phyloP scores from a whole-genome alignment of 2,329 filamentous ascomycete species.

The Penicillium decumbens region DNA sequence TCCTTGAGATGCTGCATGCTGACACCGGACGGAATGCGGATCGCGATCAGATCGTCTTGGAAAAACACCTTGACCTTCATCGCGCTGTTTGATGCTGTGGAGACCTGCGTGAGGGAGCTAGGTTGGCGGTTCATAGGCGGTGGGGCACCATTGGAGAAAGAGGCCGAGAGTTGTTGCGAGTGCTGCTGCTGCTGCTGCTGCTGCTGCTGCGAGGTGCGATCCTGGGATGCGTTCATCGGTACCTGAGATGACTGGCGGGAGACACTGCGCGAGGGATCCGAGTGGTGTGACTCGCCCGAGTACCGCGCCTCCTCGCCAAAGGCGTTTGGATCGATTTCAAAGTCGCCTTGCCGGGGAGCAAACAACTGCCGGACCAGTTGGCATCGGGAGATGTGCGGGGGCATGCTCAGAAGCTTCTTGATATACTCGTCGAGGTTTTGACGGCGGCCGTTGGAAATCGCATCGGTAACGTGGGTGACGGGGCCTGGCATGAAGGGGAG shows the following conservation, averaged over 20 bases:
- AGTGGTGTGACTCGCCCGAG: conserved; percentile 65
- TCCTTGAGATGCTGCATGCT: conserved; percentile 71
- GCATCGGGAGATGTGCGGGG: conserved; percentile 76
- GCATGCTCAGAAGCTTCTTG: conserved; percentile 80
- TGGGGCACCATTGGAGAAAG: conserved; percentile 35
- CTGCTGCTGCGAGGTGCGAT: conserved; percentile 43
- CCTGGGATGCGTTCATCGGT: conserved; percentile 53
- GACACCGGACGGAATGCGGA: conserved; percentile 79
- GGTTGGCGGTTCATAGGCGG: conserved; percentile 47
- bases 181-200: conserved; percentile 45
- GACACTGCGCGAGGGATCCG: conserved; percentile 56
- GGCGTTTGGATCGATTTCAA: conserved; percentile 74
- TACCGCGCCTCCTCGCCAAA: conserved; percentile 67
- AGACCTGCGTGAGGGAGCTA: conserved; percentile 51
- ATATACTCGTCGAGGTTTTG: conserved; percentile 95
- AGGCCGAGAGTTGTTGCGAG: conserved; percentile 32
- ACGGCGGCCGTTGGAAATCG: conserved; percentile 86
- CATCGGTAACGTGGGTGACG: conserved; percentile 96
- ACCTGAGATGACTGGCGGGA: conserved; percentile 63
- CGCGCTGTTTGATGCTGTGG: conserved; percentile 44
- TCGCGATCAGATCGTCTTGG: conserved; percentile 84
- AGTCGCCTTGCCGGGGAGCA: conserved; percentile 81
- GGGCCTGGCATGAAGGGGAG: conserved; percentile 97
- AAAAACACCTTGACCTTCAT: conserved; percentile 97
- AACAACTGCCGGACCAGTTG: conserved; percentile 87